A percentile compares a stretch with the other conserved stretches of the same genome.
Evolutionary conservation across 2,329 filamentous ascomycete species (phyloP).

Genomic region (Sordariomycetes sp.): DNA sequence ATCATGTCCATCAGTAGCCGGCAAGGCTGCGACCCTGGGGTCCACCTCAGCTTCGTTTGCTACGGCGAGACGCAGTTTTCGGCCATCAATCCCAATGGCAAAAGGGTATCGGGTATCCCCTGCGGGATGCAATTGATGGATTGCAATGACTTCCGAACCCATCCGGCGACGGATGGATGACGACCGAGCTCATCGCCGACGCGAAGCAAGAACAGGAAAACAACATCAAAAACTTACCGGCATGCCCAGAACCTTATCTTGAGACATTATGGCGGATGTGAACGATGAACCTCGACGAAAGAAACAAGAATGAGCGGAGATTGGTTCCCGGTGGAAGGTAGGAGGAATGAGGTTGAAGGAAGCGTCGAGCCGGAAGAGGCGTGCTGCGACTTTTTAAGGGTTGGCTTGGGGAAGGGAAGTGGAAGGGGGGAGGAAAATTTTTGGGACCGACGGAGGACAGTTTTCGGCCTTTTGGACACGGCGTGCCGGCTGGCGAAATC

Average conservation of each 20-base stretch:
- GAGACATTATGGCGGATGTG: slow-evolving; percentile 39
- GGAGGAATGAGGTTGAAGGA: slow-evolving; percentile 29
- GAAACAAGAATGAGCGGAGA: slow-evolving; percentile 52
- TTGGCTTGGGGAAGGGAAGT: not conserved
- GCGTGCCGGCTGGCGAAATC: not conserved
- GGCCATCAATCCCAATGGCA: slow-evolving; percentile 4
- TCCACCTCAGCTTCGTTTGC: no score
- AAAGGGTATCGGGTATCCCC: slow-evolving; percentile 6
- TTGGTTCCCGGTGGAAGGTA: slow-evolving; percentile 31
- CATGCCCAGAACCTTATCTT: slow-evolving; percentile 55
- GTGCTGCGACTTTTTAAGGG: slow-evolving; percentile 2
- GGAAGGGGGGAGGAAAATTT: slow-evolving; percentile 4
- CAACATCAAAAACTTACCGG: slow-evolving; percentile 38
- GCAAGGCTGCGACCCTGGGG: no score
- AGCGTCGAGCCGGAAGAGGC: not conserved
- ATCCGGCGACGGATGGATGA: slow-evolving; percentile 3
- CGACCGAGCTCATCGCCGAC: not conserved
- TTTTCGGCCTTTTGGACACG: slow-evolving; percentile 3
- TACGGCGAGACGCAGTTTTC: no score
- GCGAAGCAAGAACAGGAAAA: slow-evolving; percentile 6
- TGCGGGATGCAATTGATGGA: slow-evolving; percentile 12
- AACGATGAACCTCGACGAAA: slow-evolving; percentile 27
- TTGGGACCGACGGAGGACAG: not conserved
- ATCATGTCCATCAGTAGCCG: slow-evolving; percentile 5
- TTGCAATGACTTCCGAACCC: slow-evolving; percentile 10